A percentile compares a stretch with the other conserved stretches of the same genome.
Evolutionary conservation across 352 stramenopile genomes (phyloP).

Genomic region (Phytophthora cryptogea): DNA sequence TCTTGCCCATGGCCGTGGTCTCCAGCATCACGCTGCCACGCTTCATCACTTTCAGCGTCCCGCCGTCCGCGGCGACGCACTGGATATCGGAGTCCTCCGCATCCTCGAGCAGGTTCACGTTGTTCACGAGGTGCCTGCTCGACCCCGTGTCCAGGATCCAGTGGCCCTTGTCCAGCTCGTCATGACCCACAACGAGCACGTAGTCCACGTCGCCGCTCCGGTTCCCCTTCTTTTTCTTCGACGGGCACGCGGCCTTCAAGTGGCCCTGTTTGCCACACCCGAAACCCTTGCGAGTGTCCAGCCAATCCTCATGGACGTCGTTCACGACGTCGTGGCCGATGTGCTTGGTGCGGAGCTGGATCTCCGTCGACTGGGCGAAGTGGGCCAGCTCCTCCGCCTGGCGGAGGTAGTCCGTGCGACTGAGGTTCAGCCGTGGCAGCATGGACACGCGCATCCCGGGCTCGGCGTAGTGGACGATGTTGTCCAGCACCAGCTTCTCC

Average conservation of each 20-base stretch:
- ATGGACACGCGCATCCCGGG: constrained; percentile 4
- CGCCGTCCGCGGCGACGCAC: constrained; percentile 9
- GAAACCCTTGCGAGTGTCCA: constrained; percentile 14
- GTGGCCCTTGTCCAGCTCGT: neutral
- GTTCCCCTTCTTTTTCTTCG: neutral
- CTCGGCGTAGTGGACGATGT: constrained; percentile 30
- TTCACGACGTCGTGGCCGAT: constrained; percentile 8
- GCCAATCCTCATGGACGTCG: neutral
- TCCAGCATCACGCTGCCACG: constrained; percentile 13
- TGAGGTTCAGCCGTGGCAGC: constrained; percentile 12
- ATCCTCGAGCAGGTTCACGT: constrained; percentile 12
- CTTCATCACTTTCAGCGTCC: constrained; percentile 1
- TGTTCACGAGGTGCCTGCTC: constrained; percentile 17
- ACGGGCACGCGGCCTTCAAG: constrained; percentile 6
- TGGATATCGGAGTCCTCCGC: constrained; percentile 7
- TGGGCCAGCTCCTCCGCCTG: constrained; percentile 29
- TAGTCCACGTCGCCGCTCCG: constrained; percentile 2
- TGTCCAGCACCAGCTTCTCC: constrained; percentile 15
- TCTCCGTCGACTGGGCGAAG: constrained; percentile 23
- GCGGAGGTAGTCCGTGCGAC: constrained; percentile 10
- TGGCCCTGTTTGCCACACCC: constrained; percentile 6
- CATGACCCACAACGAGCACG: constrained; percentile 2
- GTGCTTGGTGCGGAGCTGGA: constrained; percentile 3
- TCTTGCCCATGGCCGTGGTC: constrained; percentile 2
- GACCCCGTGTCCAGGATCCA: constrained; percentile 20